These are phyloP conservation scores for Blastomyces gilchristii DNA, from an alignment of 2,329 filamentous ascomycete genomes.

Conservation along the genomic window DNA sequence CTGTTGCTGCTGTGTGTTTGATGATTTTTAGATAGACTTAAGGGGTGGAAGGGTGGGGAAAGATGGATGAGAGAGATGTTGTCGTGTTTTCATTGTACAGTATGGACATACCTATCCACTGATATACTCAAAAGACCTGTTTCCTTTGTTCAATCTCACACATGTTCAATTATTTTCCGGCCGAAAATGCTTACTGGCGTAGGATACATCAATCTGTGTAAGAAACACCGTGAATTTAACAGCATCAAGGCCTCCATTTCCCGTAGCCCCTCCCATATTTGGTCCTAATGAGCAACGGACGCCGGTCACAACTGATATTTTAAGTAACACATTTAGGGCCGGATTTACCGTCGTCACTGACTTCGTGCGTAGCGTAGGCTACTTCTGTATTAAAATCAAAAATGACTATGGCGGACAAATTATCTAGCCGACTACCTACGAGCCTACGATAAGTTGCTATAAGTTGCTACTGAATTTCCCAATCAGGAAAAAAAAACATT, in stretches of 20 bases:
- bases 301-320: neutral
- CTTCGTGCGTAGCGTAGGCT: neutral
- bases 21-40: slow-evolving; percentile 19
- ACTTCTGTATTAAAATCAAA: neutral
- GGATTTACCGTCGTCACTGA: neutral
- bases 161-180: neutral
- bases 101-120: slow-evolving; percentile 23
- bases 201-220: neutral
- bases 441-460: no score
- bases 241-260: neutral
- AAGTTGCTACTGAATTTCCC: neutral
- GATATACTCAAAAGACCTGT: slow-evolving; percentile 24
- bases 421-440: neutral
- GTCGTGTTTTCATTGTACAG: slow-evolving; percentile 26
- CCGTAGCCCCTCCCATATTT: no score
- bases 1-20: slow-evolving; percentile 11
- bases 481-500: no score
- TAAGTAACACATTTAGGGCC: neutral
- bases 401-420: neutral
- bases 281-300: no score
- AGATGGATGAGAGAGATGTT: slow-evolving; percentile 23
- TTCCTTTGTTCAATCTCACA: slow-evolving; percentile 14
- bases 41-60: slow-evolving; percentile 19
- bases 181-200: neutral
- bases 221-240: neutral